These are phyloP conservation scores for Immersiporthe knoxdaviesiana DNA, from an alignment of 2,329 filamentous ascomycete genomes.

Conservation along the genomic window DNA sequence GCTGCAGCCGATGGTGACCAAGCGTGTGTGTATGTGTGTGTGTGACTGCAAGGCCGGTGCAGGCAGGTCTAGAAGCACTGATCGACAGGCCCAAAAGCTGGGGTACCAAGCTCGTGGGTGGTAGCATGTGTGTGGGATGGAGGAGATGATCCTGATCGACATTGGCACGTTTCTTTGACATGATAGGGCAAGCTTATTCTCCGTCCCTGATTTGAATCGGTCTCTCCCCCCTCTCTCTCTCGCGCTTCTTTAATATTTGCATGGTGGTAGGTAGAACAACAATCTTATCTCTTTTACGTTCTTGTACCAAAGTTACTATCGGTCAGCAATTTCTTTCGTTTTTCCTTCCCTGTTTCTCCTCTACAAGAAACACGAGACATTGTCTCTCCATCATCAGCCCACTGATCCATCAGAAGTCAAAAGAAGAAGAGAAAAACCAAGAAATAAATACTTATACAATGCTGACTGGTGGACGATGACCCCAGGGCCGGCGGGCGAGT, in stretches of 20 bases:
- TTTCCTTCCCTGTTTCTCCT: background rate
- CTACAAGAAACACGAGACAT: background rate
- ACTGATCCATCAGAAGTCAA: background rate
- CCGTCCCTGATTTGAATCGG: background rate
- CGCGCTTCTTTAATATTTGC: background rate
- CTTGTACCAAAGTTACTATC: too few species aligned
- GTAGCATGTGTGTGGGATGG: background rate
- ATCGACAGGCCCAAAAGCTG: constrained; percentile 15
- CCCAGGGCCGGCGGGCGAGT: background rate
- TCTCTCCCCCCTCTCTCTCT: background rate
- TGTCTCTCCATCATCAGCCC: background rate
- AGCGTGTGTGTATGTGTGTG: too few species aligned
- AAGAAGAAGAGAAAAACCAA: background rate
- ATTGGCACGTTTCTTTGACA: background rate
- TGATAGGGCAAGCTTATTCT: background rate
- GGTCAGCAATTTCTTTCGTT: background rate
- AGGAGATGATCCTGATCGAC: background rate
- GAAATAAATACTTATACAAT: background rate
- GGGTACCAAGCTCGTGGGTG: background rate
- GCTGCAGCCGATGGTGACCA: background rate
- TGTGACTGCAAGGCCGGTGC: background rate
- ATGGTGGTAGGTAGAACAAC: too few species aligned
- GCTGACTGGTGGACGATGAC: background rate
- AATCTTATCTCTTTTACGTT: background rate
- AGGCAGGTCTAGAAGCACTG: constrained; percentile 23